These are phyloP conservation scores for Schizosaccharomyces cryophilus DNA, from an alignment of 805 yeast species.

Conservation along the genomic window DNA sequence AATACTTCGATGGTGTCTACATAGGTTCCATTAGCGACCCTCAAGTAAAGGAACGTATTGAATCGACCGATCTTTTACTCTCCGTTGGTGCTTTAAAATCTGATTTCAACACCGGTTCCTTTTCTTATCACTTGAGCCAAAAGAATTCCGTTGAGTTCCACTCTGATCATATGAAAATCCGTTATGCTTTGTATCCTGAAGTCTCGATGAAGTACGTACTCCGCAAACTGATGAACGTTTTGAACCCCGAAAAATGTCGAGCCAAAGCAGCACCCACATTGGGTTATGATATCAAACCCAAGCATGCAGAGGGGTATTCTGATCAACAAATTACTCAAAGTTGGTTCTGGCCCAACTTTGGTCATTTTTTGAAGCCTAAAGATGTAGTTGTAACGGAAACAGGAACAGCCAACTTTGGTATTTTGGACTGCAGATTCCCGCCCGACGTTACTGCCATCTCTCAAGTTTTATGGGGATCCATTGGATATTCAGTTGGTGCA, in stretches of 20 bases:
- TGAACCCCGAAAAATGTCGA: slow-evolving; percentile 15
- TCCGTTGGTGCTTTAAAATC: slow-evolving; percentile 44
- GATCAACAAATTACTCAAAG: slow-evolving; percentile 11
- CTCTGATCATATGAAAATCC: slow-evolving; percentile 28
- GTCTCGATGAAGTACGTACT: slow-evolving; percentile 29
- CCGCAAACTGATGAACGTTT: slow-evolving; percentile 16
- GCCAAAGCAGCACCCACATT: slow-evolving; percentile 7
- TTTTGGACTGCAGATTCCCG: slow-evolving; percentile 44
- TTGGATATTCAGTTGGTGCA: slow-evolving; percentile 75
- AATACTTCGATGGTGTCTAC: slow-evolving; percentile 46
- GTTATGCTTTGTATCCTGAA: slow-evolving; percentile 18
- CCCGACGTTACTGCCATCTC: slow-evolving; percentile 21
- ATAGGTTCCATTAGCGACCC: slow-evolving; percentile 32
- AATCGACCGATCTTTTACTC: slow-evolving; percentile 40
- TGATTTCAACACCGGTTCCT: slow-evolving; percentile 49
- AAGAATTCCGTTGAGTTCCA: slow-evolving; percentile 25
- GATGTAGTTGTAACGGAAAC: slow-evolving; percentile 65
- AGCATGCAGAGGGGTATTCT: slow-evolving; percentile 5
- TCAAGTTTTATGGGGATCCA: slow-evolving; percentile 12
- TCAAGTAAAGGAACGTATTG: slow-evolving; percentile 25
- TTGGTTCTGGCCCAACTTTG: slow-evolving; percentile 16
- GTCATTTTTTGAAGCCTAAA: slow-evolving; percentile 28
- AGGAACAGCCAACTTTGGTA: slow-evolving; percentile 58
- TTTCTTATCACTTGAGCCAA: slow-evolving; percentile 23
- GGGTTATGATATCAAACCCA: slow-evolving; percentile 11